A percentile compares a stretch with the other conserved stretches of the same genome.
Evolutionary conservation across 1,139 yeast species (phyloP).

Genomic region (Yamadazyma mexicana): DNA sequence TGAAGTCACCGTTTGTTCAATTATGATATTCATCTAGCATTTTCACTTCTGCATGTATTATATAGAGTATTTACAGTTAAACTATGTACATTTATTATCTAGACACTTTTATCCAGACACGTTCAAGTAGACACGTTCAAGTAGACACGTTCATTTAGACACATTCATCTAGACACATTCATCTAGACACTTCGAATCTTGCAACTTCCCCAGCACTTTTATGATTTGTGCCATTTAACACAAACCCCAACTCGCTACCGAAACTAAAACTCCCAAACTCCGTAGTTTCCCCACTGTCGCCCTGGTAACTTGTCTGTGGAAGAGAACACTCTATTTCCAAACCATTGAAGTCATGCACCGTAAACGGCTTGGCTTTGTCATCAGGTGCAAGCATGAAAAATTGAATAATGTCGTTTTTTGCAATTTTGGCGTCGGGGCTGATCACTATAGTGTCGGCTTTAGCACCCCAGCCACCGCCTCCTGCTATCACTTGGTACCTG

Average conservation of each 20-base stretch:
- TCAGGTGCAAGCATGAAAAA: slow-evolving; percentile 50
- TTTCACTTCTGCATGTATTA: slow-evolving; percentile 1
- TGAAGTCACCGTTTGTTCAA: slow-evolving; percentile 9
- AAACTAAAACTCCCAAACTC: slow-evolving; percentile 37
- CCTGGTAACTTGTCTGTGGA: slow-evolving; percentile 26
- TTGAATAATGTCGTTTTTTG: slow-evolving; percentile 45
- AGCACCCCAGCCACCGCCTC: slow-evolving; percentile 70
- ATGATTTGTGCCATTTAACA: slow-evolving; percentile 38
- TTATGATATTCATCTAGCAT: slow-evolving; percentile 8
- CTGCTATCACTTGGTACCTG: slow-evolving; percentile 55
- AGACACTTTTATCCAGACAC: no score
- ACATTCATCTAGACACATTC: no score
- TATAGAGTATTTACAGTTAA: no score
- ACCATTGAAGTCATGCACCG: slow-evolving; percentile 10
- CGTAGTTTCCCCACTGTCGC: slow-evolving; percentile 7
- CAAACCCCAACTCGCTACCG: slow-evolving; percentile 50
- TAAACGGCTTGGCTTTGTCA: slow-evolving; percentile 19
- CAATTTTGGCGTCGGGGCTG: slow-evolving; percentile 52
- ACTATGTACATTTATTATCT: background rate
- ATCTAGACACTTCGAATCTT: background rate
- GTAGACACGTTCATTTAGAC: no score
- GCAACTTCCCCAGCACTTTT: slow-evolving; percentile 42
- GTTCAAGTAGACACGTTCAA: no score
- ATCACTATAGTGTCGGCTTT: slow-evolving; percentile 59
- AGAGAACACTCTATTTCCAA: slow-evolving; percentile 33